Percentiles rank a stretch among this genome's conserved stretches.
Conservation (phyloP, 2,329 filamentous ascomycete species). For the Graphilbum ipis-grandicollis region DNA sequence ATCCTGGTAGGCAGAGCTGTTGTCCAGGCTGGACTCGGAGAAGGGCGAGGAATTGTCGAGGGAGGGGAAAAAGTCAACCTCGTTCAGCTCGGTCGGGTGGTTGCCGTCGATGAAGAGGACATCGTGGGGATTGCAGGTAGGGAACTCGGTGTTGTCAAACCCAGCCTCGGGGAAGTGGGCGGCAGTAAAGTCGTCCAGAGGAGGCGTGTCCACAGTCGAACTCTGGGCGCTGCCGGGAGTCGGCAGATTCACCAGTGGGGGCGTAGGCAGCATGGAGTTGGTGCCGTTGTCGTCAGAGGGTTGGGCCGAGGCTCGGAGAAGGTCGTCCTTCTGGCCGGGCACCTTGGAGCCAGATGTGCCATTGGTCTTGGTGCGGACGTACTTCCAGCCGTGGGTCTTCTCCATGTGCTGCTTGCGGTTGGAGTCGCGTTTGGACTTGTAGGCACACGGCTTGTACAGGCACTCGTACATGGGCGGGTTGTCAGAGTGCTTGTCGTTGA, state of each 20-base stretch:
- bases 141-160: slow-evolving; percentile 33
- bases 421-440: slow-evolving; percentile 87
- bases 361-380: slow-evolving; percentile 83
- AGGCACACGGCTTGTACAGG: slow-evolving; percentile 66
- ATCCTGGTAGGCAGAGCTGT: slow-evolving; percentile 42
- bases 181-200: slow-evolving; percentile 24
- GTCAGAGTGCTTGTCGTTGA: slow-evolving; percentile 86
- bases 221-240: slow-evolving; percentile 44
- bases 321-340: not conserved
- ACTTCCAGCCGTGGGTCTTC: slow-evolving; percentile 83
- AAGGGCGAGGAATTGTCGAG: slow-evolving; percentile 33
- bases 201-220: slow-evolving; percentile 38
- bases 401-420: slow-evolving; percentile 99
- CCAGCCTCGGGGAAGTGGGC: slow-evolving; percentile 21
- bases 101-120: slow-evolving; percentile 15
- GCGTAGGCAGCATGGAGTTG: slow-evolving; percentile 33
- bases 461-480: slow-evolving; percentile 72
- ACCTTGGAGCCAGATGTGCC: slow-evolving; percentile 37
- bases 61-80: slow-evolving; percentile 17
- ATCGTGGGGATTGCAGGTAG: slow-evolving; percentile 11
- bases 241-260: slow-evolving; percentile 41
- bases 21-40: slow-evolving; percentile 24
- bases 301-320: not conserved
- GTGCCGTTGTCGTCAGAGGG: slow-evolving; percentile 11
- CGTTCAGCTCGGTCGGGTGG: slow-evolving; percentile 22